Base-by-base conservation (phyloP, 1,284 basidiomycete species). In the Sphaerobolus stellatus region DNA sequence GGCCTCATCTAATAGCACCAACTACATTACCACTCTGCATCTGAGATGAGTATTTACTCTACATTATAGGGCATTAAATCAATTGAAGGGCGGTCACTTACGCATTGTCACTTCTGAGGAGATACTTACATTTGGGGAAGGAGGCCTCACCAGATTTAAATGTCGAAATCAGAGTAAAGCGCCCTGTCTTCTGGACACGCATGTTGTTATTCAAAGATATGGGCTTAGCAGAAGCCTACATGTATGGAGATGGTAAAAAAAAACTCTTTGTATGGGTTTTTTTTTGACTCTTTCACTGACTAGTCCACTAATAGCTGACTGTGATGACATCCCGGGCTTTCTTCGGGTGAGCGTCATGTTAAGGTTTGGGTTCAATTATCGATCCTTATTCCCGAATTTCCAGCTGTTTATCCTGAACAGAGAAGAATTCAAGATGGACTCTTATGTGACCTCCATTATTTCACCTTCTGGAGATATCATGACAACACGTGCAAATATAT, bases 171-270 rank as follows among this genome's bases (percentile, higher is more conserved):
- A 22, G 29, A 4, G 29, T 48, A 9, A 48, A 48, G 14, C 45
- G 45, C 4, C 25, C 45, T 31, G 25, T 28, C 14, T 48, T 48
- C n/a, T 48, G 45, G 45, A 27, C 45, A 18, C 25, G 45, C 20
- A 28, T 48, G 6, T 27, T 48, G 4, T 48, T 48, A 13, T 28
- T 18, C 18, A 29, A n/a, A 4, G 87, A 89, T 64, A 70, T 90
- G 14, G 88, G 86, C 0, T 88, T 91, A 61, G 76, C 83, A 13
- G 88, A 91, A 68, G 81, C 84, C 0, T 88, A 82, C 69, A 88
- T 90, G 86, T 82, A 80, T 46, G 84, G 84, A 4, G 86, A 92
- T 58, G 82, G 81, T 33, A 79, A 83, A 57, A 84, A 82, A 48
- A 77, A 83, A 45, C 82, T 89, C 61, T 72, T 88, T 9, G 77